Evolutionary conservation across 257 asterid species (phyloP), one percentile per base, ranked within the genome.

Genomic region (Buddleja alternifolia): DNA sequence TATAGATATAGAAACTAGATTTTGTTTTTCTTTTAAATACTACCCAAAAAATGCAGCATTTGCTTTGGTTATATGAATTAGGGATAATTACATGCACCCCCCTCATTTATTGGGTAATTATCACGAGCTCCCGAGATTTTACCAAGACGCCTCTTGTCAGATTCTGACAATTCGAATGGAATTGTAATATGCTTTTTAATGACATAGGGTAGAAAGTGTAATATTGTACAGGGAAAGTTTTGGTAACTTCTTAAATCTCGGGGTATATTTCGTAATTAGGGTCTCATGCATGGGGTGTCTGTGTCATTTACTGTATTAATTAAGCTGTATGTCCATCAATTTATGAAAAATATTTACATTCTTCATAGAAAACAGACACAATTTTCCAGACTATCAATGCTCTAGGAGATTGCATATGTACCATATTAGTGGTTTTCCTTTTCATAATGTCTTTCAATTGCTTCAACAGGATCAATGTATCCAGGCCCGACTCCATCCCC

Each of bases 381-480:
- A 0, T 12, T 23, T 67, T 57, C 20, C 61, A 6, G 19, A 52
- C 34, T 65, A 19, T 29, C 7, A 45, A 4, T 32, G 32, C 51
- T 14, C 24, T 36, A 39, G 56, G 56, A 72, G 44, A 40, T 60
- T 51, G 24, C 42, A 10, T 61, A 6, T 44, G 44, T 51, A 11
- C 21, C 32, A 19, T 29, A 2, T 29, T 5, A 1, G 34, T 29
- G 2, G 2, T 29, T 56, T 54, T 64, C 11, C 12, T 10, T 24
- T 36, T 76, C 59, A 58, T 57, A 25, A 42, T 37, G 34, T 9
- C 16, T 47, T 52, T 63, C 39, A 12, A 6, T 41, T 36, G 42
- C 10, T 45, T 72, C 34, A 34, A 59, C 82, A 80, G 91, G 93
- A 70, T 82, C 86, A n/a, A 10, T 50, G 32, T 45, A 58, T 55